These are phyloP conservation scores for Chlorociboria aeruginascens DNA, from an alignment of 495 filamentous ascomycete genomes.

Conservation along the genomic window DNA sequence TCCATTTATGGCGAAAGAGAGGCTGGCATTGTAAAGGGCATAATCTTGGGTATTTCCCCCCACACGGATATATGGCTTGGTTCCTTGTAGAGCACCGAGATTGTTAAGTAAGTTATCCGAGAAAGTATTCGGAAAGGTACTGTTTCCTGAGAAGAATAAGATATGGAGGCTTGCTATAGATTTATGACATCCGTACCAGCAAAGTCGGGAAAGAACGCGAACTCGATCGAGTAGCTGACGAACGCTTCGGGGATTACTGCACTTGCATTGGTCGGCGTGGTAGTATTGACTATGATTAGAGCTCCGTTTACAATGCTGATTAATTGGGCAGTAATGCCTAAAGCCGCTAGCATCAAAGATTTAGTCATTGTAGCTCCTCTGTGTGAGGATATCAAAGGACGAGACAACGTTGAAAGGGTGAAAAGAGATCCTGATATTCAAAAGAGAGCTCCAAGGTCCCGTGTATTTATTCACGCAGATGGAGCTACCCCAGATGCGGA, in stretches of 20 bases:
- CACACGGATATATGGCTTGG: conserved; percentile 45
- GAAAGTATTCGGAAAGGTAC: conserved; percentile 39
- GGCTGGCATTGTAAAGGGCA: conserved; percentile 44
- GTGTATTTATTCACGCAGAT: no score
- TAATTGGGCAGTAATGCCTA: no score
- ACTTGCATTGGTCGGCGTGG: conserved; percentile 21
- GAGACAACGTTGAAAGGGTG: no score
- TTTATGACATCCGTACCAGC: conserved; percentile 29
- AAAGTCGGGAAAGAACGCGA: conserved; percentile 50
- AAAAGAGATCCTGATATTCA: no score
- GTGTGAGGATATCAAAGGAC: no score
- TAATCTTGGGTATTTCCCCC: conserved; percentile 55
- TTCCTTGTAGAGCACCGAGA: conserved; percentile 32
- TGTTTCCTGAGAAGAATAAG: conserved; percentile 26
- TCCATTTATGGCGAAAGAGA: conserved; percentile 40
- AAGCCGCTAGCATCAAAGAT: no score
- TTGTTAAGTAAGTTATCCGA: conserved; percentile 45
- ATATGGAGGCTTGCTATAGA: neutral
- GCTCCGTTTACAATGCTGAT: neutral
- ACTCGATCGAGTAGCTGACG: conserved; percentile 49
- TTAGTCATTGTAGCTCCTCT: no score
- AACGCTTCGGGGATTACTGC: conserved; percentile 38
- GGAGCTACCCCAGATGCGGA: no score
- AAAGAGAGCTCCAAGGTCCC: no score
- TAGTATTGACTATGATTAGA: neutral